Evolutionary conservation across 805 yeast species (phyloP).

Genomic region (Isabelozyma gotoi): DNA sequence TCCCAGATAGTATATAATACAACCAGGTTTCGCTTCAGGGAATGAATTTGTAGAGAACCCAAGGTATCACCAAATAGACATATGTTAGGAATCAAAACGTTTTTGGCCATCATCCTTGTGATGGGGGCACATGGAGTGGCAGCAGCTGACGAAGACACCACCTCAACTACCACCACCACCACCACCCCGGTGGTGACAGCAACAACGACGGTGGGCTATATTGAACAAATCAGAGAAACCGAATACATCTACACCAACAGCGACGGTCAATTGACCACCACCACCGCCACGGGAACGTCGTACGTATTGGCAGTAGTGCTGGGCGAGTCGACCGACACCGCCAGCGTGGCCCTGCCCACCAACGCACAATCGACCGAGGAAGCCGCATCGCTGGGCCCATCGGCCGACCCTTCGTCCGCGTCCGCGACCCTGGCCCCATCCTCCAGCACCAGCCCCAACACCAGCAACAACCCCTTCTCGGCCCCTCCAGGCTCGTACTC

Average conservation of each 20-base stretch:
- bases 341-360: conserved; percentile 2
- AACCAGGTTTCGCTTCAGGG: background rate
- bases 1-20: background rate
- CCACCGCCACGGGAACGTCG: conserved; percentile 16
- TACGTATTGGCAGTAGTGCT: background rate
- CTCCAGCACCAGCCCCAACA: background rate
- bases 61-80: no score
- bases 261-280: conserved; percentile 30
- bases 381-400: background rate
- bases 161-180: conserved; percentile 17
- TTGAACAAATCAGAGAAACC: conserved; percentile 25
- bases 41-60: no score
- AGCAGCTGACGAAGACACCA: background rate
- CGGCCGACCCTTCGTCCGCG: background rate
- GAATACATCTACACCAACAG: conserved; percentile 29
- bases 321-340: conserved; percentile 5
- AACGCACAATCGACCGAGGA: conserved; percentile 3
- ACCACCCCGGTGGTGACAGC: conserved; percentile 28
- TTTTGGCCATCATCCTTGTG: background rate
- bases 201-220: conserved; percentile 26
- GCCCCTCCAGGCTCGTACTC: conserved; percentile 21
- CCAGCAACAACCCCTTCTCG: conserved; percentile 8
- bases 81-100: background rate
- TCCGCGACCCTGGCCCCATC: background rate
- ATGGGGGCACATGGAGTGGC: background rate